Conservation (phyloP, 306 rosid genomes). For the Urtica urens region DNA sequence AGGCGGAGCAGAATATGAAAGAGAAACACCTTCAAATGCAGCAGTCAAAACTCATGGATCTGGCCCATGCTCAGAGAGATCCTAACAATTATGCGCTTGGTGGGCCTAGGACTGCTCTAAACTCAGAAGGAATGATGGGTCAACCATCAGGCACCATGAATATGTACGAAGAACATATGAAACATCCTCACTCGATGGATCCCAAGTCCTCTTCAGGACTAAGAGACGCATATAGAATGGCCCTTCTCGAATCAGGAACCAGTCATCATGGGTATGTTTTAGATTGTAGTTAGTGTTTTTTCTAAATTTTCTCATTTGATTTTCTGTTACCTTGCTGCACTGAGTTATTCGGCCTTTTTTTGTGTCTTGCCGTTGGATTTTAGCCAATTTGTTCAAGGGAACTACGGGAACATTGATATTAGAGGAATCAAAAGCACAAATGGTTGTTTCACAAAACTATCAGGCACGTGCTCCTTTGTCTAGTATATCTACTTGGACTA, state of each 20-base stretch:
- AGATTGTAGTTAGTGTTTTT: conserved; percentile 2
- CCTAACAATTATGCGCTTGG: conserved; percentile 53
- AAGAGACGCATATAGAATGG: conserved; percentile 64
- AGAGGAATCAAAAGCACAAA: too few species aligned
- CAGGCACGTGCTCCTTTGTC: conserved; percentile 64
- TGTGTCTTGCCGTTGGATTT: conserved; percentile 22
- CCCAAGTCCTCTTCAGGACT: conserved; percentile 74
- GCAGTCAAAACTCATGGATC: conserved; percentile 57
- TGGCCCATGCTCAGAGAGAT: conserved; percentile 86
- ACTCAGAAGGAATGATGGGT: conserved; percentile 71
- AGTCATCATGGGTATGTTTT: conserved; percentile 58
- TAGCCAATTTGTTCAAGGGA: conserved; percentile 89
- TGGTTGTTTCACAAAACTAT: conserved; percentile 77
- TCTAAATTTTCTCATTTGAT: neutral
- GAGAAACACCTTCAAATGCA: conserved; percentile 81
- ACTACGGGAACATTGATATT: conserved; percentile 65
- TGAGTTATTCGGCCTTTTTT: conserved; percentile 9
- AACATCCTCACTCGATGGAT: conserved; percentile 61
- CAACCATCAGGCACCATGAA: conserved; percentile 90
- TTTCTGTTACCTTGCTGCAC: too few species aligned
- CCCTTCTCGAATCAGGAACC: conserved; percentile 62
- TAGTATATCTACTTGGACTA: conserved; percentile 32
- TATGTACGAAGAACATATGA: conserved; percentile 85
- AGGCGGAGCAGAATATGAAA: conserved; percentile 68
- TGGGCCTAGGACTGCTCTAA: conserved; percentile 45